phyloP scores from a whole-genome alignment of 2,329 filamentous ascomycete species.

The Trichoderma koningiopsis region DNA sequence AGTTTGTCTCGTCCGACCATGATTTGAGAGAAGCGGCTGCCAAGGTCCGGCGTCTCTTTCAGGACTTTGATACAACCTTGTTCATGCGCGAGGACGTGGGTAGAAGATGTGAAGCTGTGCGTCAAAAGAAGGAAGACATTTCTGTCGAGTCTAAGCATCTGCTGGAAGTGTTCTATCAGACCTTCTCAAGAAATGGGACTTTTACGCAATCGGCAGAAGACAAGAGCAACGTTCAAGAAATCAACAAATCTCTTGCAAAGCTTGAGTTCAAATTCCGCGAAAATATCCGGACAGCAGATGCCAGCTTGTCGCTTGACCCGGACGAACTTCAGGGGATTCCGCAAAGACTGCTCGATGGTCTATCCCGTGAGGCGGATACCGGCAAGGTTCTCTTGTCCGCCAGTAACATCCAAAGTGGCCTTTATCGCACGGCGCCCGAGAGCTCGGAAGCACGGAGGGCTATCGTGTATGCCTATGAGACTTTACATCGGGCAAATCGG shows the following conservation, averaged over 20 bases:
- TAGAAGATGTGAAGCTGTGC: background rate
- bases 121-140: background rate
- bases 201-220: background rate
- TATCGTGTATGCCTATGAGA: background rate
- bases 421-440: background rate
- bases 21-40: background rate
- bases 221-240: background rate
- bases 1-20: background rate
- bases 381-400: background rate
- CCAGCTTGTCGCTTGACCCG: background rate
- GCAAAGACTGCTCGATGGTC: background rate
- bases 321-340: background rate
- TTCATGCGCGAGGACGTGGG: background rate
- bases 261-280: background rate
- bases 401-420: background rate
- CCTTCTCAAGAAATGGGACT: background rate
- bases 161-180: background rate
- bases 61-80: background rate
- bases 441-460: background rate
- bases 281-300: background rate
- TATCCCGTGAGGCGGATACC: background rate
- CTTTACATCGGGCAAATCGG: background rate
- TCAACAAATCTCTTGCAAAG: background rate
- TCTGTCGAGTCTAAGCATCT: background rate
- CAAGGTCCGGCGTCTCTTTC: background rate